Base-by-base conservation (phyloP, 495 filamentous ascomycete genomes). In the Penicillium samsonianum region DNA sequence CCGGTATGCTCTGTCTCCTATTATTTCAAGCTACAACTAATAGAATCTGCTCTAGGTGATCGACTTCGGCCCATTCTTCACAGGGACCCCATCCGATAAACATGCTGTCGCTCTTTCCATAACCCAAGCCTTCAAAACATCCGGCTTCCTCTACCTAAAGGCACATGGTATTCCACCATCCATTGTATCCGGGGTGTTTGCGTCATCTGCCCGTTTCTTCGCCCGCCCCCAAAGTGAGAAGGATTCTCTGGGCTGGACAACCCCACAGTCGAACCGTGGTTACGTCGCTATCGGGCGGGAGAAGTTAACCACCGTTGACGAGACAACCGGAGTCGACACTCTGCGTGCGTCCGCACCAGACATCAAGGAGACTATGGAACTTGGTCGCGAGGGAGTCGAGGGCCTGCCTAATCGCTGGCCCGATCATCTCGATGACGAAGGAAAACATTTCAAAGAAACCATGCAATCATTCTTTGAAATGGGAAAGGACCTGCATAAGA, bases 101-200 rank as follows among this genome's bases (percentile, higher is more conserved):
- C 76, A 80, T 52, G 65, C 81, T 44, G 85, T 89, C 6, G 92
- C 91, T 2, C 67, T 83, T 26, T 80, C 86, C 37, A 84, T 97
- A 57, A 83, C 92, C 23, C 63, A 82, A 22, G 92, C 90, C 19
- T 96, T 98, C 75, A 87, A 89, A 55, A 86, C 80, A 9, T 90
- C 90, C 5, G 93, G 93, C 31, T 98, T 97, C 73, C 82, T 96
- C 65, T 98, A 97, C 72, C 83, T 98, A 42, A 89, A 84, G 50
- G 85, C 92, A 66, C 87, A 90, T 64, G 75, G 78, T 17, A 89
- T 98, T 53, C 78, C 87, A 0, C 70, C 82, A 11, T 73, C 80
- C 16, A 78, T 80, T n/a, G 65, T 89, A 14, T 65, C 77, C 33
- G 67, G 71, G 23, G 84, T 90, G 52, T 97, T 96, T 69, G 63